phyloP scores from a whole-genome alignment of 306 rosid genomes.

The Acacia melanoxylon region DNA sequence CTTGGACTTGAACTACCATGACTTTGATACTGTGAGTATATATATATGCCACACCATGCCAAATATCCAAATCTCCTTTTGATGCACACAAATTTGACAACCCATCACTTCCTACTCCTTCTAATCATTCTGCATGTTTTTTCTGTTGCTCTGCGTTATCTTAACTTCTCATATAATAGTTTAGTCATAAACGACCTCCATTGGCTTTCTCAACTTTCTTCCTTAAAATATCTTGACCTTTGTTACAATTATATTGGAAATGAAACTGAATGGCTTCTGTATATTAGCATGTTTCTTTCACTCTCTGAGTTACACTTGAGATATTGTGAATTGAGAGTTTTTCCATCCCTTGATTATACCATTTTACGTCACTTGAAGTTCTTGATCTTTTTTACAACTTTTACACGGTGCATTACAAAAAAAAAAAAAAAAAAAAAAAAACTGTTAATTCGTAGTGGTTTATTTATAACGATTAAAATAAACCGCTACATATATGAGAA shows the following conservation, averaged over 20 bases:
- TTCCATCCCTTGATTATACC: not conserved
- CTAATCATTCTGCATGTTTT: not conserved
- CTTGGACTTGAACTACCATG: not conserved
- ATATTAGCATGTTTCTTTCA: not conserved
- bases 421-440: too few relatives aligned
- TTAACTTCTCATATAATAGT: too few relatives aligned
- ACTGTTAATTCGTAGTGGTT: too few relatives aligned
- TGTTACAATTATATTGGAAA: not conserved
- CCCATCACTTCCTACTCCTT: not conserved
- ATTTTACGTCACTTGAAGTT: not conserved
- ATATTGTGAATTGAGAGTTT: not conserved
- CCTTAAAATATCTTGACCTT: conserved; percentile 15
- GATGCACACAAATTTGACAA: too few relatives aligned
- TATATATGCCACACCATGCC: too few relatives aligned
- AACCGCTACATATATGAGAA: too few relatives aligned
- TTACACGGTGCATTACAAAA: too few relatives aligned
- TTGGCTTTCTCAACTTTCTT: conserved; percentile 5
- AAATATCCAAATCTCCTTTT: not conserved
- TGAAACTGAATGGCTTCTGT: conserved; percentile 5
- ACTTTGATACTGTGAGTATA: not conserved
- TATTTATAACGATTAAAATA: too few relatives aligned
- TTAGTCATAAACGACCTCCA: not conserved
- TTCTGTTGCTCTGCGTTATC: not conserved
- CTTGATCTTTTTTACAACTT: not conserved
- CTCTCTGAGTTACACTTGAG: not conserved